Evolutionary conservation across 176 grass and related monocot genomes (phyloP).

Genomic region (Aegilops speltoides): DNA sequence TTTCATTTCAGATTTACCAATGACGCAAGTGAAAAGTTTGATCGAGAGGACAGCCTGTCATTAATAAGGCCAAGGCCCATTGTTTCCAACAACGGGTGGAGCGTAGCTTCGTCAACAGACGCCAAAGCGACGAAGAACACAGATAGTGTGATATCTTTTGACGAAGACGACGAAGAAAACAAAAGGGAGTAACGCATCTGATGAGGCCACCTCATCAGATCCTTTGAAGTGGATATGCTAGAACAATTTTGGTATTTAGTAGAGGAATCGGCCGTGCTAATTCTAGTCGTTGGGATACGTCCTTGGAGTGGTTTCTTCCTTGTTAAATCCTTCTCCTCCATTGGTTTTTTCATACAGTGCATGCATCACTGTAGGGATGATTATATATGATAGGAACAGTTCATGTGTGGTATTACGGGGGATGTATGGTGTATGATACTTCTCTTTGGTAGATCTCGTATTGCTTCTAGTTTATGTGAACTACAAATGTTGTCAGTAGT

Average conservation of each 20-base stretch:
- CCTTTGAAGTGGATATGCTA: background rate
- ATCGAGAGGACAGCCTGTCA: constrained; percentile 78
- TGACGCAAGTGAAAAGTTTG: constrained; percentile 81
- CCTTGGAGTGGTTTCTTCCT: constrained; percentile 26
- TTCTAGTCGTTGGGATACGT: constrained; percentile 28
- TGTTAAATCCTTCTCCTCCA: constrained; percentile 10
- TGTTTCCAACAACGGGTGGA: constrained; percentile 57
- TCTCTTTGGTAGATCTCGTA: constrained; percentile 1
- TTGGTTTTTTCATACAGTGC: background rate
- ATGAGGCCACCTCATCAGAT: background rate
- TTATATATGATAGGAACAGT: constrained; percentile 34
- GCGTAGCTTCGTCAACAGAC: constrained; percentile 50
- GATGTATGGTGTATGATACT: constrained; percentile 33
- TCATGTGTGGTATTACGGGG: background rate
- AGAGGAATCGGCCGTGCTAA: constrained; percentile 11
- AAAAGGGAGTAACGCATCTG: constrained; percentile 68
- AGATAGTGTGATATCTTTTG: constrained; percentile 21
- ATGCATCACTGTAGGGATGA: constrained; percentile 22
- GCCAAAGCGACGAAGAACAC: constrained; percentile 42
- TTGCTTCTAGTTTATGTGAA: constrained; percentile 1
- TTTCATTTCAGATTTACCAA: constrained; percentile 59
- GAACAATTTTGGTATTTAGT: constrained; percentile 44
- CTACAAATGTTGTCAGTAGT: background rate
- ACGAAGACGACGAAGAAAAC: constrained; percentile 81
- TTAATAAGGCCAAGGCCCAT: constrained; percentile 83